Evolutionary conservation across 371 early-diverging fungal genomes (phyloP), one percentile per base, ranked within the genome.

Genomic region (Neoconidiobolus thromboides): DNA sequence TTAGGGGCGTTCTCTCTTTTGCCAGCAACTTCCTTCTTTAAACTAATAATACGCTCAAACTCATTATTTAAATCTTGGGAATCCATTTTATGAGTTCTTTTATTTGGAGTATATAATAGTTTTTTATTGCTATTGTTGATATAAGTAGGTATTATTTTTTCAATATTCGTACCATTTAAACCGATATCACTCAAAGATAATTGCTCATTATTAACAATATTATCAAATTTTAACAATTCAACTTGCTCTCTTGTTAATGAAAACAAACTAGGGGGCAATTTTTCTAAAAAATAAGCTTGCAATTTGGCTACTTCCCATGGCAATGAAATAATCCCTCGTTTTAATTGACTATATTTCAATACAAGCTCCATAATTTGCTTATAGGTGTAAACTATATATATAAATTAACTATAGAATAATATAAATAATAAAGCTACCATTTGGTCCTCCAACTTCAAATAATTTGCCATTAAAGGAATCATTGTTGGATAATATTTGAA

Each of bases 121-220:
- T 26, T 26, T 26, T 26, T 26, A 3, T 49, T 14, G 48, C 49
- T 55, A 6, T 47, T 9, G 44, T 48, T 52, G 26, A 65, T 26
- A 55, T 65, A 65, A 42, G 56, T 58, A 9, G 50, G 43, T 1
- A 58, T 43, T 47, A 61, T 63, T 48, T 69, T 52, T 72, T 76
- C 61, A 71, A 74, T 52, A 69, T 75, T 55, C 67, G 73, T 63
- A 68, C 73, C 69, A 69, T 73, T 55, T 61, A 75, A 61, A 62
- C 74, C 60, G 61, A 65, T 52, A 58, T 65, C 62, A 41, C 38
- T 51, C 14, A 65, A 44, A 0, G 41, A 50, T 7, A 64, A 43
- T 41, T 49, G 12, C 41, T 38, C 26, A 26, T 48, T 1, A 10
- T 37, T 36, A 41, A 68, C 68, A 15, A 66, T 55, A 44, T 68